Conservation (phyloP, 1,284 basidiomycete species). For the Anthracocystis setariae region DNA sequence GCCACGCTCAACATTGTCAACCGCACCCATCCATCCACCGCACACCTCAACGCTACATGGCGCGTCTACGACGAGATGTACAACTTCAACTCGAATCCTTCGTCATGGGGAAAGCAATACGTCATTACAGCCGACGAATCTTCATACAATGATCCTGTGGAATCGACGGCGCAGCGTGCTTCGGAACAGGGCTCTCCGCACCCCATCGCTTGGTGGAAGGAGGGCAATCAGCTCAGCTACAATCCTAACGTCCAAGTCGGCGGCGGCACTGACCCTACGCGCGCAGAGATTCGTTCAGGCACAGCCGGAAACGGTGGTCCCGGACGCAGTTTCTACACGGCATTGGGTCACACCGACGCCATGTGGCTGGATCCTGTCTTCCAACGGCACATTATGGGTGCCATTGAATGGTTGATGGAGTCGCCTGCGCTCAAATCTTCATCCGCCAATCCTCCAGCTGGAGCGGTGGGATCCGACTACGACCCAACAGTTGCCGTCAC, state of each 20-base stretch:
- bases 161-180: conserved; percentile 29
- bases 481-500: conserved; percentile 1
- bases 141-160: conserved; percentile 47
- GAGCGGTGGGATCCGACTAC: conserved; percentile 31
- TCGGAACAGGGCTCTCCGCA: conserved; percentile 47
- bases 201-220: conserved; percentile 62
- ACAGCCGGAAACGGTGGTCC: conserved; percentile 47
- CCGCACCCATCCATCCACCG: conserved; percentile 47
- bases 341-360: conserved; percentile 51
- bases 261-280: conserved; percentile 52
- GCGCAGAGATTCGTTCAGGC: conserved; percentile 36
- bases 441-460: conserved; percentile 12
- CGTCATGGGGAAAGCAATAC: conserved; percentile 43
- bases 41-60: conserved; percentile 50
- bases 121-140: conserved; percentile 51
- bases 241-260: conserved; percentile 44
- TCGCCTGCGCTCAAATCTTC: conserved; percentile 42
- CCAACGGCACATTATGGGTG: conserved; percentile 54
- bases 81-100: conserved; percentile 54
- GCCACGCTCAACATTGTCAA: conserved; percentile 48
- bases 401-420: conserved; percentile 51
- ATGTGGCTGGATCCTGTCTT: conserved; percentile 50
- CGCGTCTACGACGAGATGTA: conserved; percentile 58
- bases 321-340: conserved; percentile 55
- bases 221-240: conserved; percentile 48